These are phyloP conservation scores for Flaveria robusta DNA, from an alignment of 129 eudicot genomes.

Conservation along the genomic window DNA sequence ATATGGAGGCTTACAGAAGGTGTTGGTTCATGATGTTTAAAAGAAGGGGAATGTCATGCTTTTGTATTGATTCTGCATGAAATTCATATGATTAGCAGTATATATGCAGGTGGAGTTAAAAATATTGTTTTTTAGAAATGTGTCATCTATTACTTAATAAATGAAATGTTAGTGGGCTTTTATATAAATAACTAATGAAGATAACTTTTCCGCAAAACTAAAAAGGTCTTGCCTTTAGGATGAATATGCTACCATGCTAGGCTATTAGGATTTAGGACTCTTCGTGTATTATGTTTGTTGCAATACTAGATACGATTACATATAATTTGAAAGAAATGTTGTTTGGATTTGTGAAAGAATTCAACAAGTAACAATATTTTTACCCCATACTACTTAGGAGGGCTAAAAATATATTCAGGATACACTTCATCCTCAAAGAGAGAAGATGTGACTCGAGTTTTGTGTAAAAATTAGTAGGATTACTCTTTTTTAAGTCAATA, in stretches of 20 bases:
- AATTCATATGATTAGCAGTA: no score
- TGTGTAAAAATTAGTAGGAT: neutral
- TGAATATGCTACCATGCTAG: neutral
- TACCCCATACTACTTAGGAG: neutral
- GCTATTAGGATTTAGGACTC: neutral
- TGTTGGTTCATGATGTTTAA: neutral
- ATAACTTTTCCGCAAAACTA: neutral
- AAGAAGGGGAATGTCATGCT: neutral
- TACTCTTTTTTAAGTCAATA: neutral
- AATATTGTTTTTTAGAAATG: no score
- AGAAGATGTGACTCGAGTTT: neutral
- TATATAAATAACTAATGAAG: neutral
- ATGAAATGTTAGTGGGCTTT: neutral
- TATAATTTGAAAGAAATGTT: neutral
- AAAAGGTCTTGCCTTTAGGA: neutral
- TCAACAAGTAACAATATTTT: neutral
- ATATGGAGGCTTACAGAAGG: neutral
- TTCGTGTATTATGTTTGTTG: neutral
- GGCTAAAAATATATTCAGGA: neutral
- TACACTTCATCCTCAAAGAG: neutral
- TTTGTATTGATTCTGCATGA: neutral
- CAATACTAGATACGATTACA: neutral
- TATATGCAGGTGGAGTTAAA: neutral
- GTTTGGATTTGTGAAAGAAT: neutral
- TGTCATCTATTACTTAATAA: neutral